Evolutionary conservation across 108 stramenopile genomes (phyloP).

Genomic region (Nannochloropsis oceanica): DNA sequence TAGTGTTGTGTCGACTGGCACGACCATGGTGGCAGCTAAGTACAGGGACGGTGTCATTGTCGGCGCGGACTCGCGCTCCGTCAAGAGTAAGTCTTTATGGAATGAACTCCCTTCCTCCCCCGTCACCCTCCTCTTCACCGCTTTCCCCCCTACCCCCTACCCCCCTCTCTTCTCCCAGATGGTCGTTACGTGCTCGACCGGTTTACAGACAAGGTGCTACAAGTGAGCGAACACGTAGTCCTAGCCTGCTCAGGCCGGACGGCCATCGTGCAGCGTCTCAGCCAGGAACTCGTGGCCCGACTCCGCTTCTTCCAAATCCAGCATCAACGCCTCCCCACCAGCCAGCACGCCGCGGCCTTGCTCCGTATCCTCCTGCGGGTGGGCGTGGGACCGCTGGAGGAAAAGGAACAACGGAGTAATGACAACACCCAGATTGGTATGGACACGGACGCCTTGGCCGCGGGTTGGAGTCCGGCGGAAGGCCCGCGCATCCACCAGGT

Average conservation of each 20-base stretch:
- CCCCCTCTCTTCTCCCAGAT: background rate
- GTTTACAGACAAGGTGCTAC: background rate
- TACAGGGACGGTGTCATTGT: background rate
- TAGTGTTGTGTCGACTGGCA: background rate
- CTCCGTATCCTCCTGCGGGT: background rate
- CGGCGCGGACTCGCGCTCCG: background rate
- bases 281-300: background rate
- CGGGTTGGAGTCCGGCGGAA: background rate
- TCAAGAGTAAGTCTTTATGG: background rate
- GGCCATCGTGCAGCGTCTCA: background rate
- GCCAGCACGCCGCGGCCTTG: background rate
- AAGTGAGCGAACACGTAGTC: background rate
- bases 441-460: background rate
- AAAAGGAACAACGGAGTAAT: background rate
- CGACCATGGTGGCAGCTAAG: background rate
- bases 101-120: background rate
- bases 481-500: background rate
- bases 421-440: background rate
- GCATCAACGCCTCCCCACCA: background rate
- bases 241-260: background rate
- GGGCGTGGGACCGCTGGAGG: background rate
- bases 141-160: too few relatives aligned
- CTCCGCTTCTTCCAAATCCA: background rate
- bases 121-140: background rate
- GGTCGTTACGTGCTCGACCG: background rate